phyloP scores from a whole-genome alignment of 1,284 basidiomycete species.

The Golubevia pallescens region DNA sequence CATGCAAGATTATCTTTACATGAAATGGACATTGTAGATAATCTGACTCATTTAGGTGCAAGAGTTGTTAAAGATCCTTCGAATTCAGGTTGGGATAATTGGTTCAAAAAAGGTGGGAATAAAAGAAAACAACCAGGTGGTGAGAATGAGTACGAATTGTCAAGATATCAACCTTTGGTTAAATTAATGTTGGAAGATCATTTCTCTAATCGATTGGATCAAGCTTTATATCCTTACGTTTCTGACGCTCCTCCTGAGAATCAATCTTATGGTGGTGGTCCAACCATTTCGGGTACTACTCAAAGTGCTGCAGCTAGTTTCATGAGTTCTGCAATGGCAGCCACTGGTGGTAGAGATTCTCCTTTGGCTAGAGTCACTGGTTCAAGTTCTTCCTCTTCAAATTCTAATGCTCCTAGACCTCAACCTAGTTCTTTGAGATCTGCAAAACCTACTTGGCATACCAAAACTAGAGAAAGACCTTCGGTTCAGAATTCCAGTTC shows the following conservation, averaged over 20 bases:
- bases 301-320: slow-evolving; percentile 63
- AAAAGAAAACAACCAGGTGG: slow-evolving; percentile 76
- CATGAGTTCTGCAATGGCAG: slow-evolving; percentile 51
- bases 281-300: slow-evolving; percentile 66
- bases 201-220: slow-evolving; percentile 78
- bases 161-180: slow-evolving; percentile 86
- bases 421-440: slow-evolving; percentile 33
- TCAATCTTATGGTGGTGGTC: slow-evolving; percentile 2
- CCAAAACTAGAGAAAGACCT: slow-evolving; percentile 7
- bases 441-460: slow-evolving; percentile 50
- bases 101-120: slow-evolving; percentile 71
- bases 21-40: slow-evolving; percentile 94
- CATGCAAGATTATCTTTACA: slow-evolving; percentile 87
- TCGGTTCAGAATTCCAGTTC: neutral
- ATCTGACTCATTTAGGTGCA: slow-evolving; percentile 80
- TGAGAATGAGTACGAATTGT: slow-evolving; percentile 94
- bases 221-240: slow-evolving; percentile 83
- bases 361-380: neutral
- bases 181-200: slow-evolving; percentile 90
- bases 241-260: slow-evolving; percentile 77
- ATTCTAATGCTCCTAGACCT: slow-evolving; percentile 1
- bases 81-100: slow-evolving; percentile 30
- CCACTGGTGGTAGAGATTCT: slow-evolving; percentile 62
- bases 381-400: neutral
- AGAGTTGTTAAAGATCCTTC: slow-evolving; percentile 76